Evolutionary conservation across 805 yeast species (phyloP).

Genomic region (Candida tammaniensis): DNA sequence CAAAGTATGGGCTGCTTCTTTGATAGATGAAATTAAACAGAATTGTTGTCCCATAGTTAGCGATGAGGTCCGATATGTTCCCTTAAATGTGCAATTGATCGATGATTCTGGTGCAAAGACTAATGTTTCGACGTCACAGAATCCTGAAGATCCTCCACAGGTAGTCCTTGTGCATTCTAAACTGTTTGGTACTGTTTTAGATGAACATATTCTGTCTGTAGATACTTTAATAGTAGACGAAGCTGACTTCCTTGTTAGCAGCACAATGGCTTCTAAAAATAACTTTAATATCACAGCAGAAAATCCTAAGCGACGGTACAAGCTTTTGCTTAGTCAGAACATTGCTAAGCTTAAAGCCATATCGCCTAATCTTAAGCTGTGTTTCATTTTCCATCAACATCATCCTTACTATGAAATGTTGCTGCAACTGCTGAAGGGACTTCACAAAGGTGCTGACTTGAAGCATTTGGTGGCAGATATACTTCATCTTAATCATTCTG

Average conservation of each 20-base stretch:
- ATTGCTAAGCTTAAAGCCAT: too few relatives aligned
- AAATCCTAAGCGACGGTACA: not conserved
- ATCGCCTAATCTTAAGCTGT: too few relatives aligned
- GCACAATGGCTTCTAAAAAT: not conserved
- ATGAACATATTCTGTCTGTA: not conserved
- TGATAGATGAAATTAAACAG: slow-evolving; percentile 18
- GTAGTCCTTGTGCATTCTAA: not conserved
- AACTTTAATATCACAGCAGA: not conserved
- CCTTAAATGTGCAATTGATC: not conserved
- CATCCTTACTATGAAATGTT: slow-evolving; percentile 15
- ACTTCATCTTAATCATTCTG: too few relatives aligned
- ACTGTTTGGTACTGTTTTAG: not conserved
- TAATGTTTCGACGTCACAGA: not conserved
- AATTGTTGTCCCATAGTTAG: slow-evolving; percentile 22
- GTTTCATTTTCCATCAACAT: slow-evolving; percentile 17
- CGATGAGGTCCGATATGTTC: not conserved
- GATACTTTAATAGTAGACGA: slow-evolving; percentile 21
- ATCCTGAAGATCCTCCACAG: not conserved
- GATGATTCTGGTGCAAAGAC: not conserved
- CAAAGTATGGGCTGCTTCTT: slow-evolving; percentile 5
- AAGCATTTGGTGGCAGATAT: too few relatives aligned
- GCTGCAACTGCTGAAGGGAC: not conserved
- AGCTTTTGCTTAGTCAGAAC: not conserved
- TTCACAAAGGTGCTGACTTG: too few relatives aligned
- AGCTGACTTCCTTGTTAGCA: slow-evolving; percentile 14